A percentile compares a stretch with the other conserved stretches of the same genome.
Evolutionary conservation across 169 alveolate genomes (phyloP).

Genomic region (Plasmodium blacklocki): DNA sequence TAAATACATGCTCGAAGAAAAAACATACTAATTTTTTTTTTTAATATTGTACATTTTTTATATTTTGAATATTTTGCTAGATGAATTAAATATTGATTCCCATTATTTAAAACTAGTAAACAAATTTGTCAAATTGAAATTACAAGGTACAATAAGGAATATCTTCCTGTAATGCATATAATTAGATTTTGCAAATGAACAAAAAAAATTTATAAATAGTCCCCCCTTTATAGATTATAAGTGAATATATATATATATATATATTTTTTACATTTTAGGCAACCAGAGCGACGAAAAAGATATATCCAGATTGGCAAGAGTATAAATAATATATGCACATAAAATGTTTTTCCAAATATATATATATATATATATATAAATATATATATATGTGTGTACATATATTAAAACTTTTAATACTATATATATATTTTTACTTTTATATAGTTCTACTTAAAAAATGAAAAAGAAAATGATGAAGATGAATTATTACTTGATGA

Average conservation of each 20-base stretch:
- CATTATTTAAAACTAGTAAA: constrained; percentile 52
- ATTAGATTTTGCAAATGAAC: neutral
- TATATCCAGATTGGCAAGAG: constrained; percentile 64
- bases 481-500: constrained; percentile 84
- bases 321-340: constrained; percentile 1
- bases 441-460: constrained; percentile 59
- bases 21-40: too few species aligned
- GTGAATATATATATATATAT: constrained; percentile 7
- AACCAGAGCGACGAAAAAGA: constrained; percentile 68
- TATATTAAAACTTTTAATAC: neutral
- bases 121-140: constrained; percentile 39
- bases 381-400: neutral
- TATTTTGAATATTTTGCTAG: constrained; percentile 20
- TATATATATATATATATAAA: neutral
- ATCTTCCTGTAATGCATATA: neutral
- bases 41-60: constrained; percentile 1
- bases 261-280: constrained; percentile 16
- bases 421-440: neutral
- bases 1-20: too few species aligned
- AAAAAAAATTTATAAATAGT: too few species aligned
- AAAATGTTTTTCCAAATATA: too few species aligned
- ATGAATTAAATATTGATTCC: constrained; percentile 56
- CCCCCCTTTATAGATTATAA: neutral
- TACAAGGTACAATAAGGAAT: constrained; percentile 29
- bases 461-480: constrained; percentile 62